Percentiles rank a stretch among this genome's conserved stretches.
Conservation (phyloP, 805 yeast genomes). For the Ogataea dorogensis region DNA sequence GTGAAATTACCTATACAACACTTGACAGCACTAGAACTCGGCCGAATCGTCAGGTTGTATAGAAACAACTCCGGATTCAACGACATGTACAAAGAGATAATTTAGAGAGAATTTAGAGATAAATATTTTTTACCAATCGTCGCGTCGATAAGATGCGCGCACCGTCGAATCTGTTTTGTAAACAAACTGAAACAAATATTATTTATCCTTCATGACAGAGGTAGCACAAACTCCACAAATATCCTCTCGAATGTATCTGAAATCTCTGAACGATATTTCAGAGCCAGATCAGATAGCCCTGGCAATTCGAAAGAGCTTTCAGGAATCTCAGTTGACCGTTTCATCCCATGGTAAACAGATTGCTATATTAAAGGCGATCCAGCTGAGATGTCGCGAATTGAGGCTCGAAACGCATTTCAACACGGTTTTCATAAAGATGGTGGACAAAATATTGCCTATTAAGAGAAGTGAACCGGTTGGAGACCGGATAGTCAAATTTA, state of each 20-base stretch:
- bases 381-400: slow-evolving; percentile 50
- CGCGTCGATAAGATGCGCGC: slow-evolving; percentile 13
- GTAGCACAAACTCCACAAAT: slow-evolving; percentile 4
- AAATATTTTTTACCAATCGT: slow-evolving; percentile 8
- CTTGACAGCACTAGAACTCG: slow-evolving; percentile 50
- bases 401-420: slow-evolving; percentile 59
- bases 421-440: slow-evolving; percentile 53
- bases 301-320: slow-evolving; percentile 68
- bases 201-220: slow-evolving; percentile 7
- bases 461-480: slow-evolving; percentile 71
- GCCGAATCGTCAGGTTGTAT: slow-evolving; percentile 70
- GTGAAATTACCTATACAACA: slow-evolving; percentile 71
- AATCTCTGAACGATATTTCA: slow-evolving; percentile 14
- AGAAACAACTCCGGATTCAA: slow-evolving; percentile 43
- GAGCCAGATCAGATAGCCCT: slow-evolving; percentile 36
- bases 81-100: slow-evolving; percentile 17
- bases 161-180: slow-evolving; percentile 7
- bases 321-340: slow-evolving; percentile 70
- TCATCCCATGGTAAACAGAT: slow-evolving; percentile 78
- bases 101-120: neutral
- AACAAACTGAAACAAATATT: slow-evolving; percentile 13
- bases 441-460: slow-evolving; percentile 64
- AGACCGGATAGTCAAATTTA: slow-evolving; percentile 71
- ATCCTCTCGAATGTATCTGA: slow-evolving; percentile 8
- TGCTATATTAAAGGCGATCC: slow-evolving; percentile 58